These are phyloP conservation scores for Saturnispora galanensis DNA, from an alignment of 805 yeast genomes.

Conservation along the genomic window DNA sequence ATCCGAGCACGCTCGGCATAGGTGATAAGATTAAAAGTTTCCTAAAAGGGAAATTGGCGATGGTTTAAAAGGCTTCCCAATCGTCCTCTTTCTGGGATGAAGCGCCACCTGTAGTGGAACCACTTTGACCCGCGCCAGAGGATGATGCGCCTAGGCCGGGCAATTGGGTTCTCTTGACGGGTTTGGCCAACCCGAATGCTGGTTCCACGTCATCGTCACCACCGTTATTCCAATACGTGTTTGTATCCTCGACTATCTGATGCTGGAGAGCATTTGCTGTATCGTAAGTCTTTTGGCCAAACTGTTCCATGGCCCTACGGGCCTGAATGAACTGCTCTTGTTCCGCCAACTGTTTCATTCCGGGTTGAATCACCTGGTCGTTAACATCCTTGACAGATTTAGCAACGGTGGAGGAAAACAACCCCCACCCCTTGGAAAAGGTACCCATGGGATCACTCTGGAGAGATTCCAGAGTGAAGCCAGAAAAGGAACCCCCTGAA, in stretches of 20 bases:
- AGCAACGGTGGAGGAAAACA: conserved; percentile 76
- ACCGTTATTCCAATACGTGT: conserved; percentile 37
- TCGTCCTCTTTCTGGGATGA: conserved; percentile 35
- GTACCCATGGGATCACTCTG: conserved; percentile 89
- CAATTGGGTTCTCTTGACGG: conserved; percentile 48
- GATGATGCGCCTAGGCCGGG: conserved; percentile 34
- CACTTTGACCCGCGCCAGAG: conserved; percentile 15
- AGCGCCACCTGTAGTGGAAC: neutral
- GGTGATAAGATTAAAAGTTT: neutral
- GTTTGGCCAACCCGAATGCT: conserved; percentile 57
- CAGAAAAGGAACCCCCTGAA: conserved; percentile 35
- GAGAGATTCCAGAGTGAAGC: conserved; percentile 55
- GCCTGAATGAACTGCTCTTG: conserved; percentile 78
- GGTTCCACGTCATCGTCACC: conserved; percentile 36
- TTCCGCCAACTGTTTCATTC: conserved; percentile 67
- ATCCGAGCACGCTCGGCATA: no score
- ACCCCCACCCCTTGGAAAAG: conserved; percentile 85
- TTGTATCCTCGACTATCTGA: conserved; percentile 29
- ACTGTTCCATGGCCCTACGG: conserved; percentile 88
- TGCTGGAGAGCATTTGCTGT: conserved; percentile 71
- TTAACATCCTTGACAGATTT: conserved; percentile 80
- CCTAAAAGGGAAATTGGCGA: conserved; percentile 6
- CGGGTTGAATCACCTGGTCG: conserved; percentile 86
- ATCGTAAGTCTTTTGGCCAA: conserved; percentile 88
- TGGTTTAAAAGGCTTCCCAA: conserved; percentile 54